phyloP scores from a whole-genome alignment of 129 eudicot genomes.

The Solidago caesia region DNA sequence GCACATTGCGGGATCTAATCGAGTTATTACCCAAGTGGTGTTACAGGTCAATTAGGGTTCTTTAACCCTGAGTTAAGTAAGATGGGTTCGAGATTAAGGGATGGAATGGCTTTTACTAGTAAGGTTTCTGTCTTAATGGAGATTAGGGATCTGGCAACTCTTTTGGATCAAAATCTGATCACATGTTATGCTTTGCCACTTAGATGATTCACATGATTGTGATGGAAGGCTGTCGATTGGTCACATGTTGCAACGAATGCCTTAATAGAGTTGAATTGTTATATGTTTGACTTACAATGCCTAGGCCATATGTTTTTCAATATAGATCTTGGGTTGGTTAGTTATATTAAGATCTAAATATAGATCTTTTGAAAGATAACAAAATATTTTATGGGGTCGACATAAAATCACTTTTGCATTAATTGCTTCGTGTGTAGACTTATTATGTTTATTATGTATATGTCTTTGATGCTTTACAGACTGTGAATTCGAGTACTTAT shows the following conservation, averaged over 20 bases:
- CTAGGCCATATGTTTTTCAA: background rate
- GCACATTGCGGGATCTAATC: slow-evolving; percentile 25
- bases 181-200: no score
- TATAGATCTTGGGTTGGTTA: background rate
- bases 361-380: slow-evolving; percentile 10
- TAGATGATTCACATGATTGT: slow-evolving; percentile 13
- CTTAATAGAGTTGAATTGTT: background rate
- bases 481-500: slow-evolving; percentile 10
- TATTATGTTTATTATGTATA: background rate
- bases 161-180: slow-evolving; percentile 11
- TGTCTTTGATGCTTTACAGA: slow-evolving; percentile 29
- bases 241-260: slow-evolving; percentile 3
- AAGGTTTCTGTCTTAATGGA: no score
- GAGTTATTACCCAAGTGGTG: slow-evolving; percentile 7
- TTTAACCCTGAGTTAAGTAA: background rate
- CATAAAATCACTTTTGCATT: background rate
- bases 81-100: slow-evolving; percentile 6
- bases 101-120: background rate
- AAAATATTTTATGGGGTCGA: background rate
- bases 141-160: background rate
- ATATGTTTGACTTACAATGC: slow-evolving; percentile 19
- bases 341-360: slow-evolving; percentile 4
- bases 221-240: background rate
- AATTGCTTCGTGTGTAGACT: slow-evolving; percentile 9
- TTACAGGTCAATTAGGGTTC: slow-evolving; percentile 16